A percentile compares a stretch with the other conserved stretches of the same genome.
Conservation (phyloP, 352 stramenopile genomes). For the Globisporangium camurandrum region DNA sequence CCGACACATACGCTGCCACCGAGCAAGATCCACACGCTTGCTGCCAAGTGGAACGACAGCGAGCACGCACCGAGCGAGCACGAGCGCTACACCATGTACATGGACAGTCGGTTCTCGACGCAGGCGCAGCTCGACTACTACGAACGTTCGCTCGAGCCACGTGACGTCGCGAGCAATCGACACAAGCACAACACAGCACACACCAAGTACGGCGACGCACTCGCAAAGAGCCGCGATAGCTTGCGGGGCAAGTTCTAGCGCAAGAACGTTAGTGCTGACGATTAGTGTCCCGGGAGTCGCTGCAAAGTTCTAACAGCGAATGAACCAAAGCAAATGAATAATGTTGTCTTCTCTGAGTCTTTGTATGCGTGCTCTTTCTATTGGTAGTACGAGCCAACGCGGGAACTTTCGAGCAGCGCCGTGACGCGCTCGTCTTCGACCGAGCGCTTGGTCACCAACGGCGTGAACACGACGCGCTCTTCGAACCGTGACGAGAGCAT, state of each 20-base stretch:
- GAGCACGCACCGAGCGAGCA: slow-evolving; percentile 21
- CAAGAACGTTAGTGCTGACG: no score
- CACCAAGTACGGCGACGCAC: slow-evolving; percentile 66
- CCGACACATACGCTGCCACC: slow-evolving; percentile 16
- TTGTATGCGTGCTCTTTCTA: slow-evolving; percentile 11
- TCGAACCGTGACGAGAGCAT: slow-evolving; percentile 71
- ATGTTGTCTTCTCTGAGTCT: not conserved
- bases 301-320: no score
- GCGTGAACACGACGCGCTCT: slow-evolving; percentile 45
- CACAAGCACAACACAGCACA: slow-evolving; percentile 40
- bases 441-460: slow-evolving; percentile 43
- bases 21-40: slow-evolving; percentile 29
- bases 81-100: slow-evolving; percentile 46
- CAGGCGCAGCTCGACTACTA: slow-evolving; percentile 60
- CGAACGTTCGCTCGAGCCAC: slow-evolving; percentile 30
- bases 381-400: slow-evolving; percentile 63
- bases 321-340: no score
- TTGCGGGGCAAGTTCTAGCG: slow-evolving; percentile 49
- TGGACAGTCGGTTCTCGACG: slow-evolving; percentile 44
- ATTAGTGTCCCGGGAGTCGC: no score
- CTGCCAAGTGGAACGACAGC: slow-evolving; percentile 35
- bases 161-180: slow-evolving; percentile 35
- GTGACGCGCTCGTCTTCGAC: slow-evolving; percentile 52
- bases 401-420: slow-evolving; percentile 37
- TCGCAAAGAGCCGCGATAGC: slow-evolving; percentile 43